Base-by-base conservation (phyloP, 2,329 filamentous ascomycete genomes). In the Mariannaea sp. region DNA sequence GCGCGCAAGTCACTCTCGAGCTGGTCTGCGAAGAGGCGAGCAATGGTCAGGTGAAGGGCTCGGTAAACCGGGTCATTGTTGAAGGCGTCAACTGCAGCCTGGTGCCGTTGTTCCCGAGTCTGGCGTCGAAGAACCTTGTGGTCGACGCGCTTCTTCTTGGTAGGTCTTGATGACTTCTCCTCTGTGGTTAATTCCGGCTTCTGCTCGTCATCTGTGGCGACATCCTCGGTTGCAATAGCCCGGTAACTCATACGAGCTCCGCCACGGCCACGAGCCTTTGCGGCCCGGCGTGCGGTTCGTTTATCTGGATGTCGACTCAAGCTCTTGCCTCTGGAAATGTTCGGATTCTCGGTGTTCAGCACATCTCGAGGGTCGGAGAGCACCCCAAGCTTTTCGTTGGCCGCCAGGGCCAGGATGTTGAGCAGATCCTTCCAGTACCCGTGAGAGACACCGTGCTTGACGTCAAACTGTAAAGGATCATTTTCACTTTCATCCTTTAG, bases 361-460 rank as follows among this genome's bases (percentile, higher is more conserved):
- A 81, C 60, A 1, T 70, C 64, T 1, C 58, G 59, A 2, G 75
- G 76, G 22, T 79, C 59, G 2, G 70, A 69, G 10, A 75, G 62
- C 5, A 71, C 70, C 12, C 72, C 67, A 10, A 85, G 72, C 62
- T 78, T 70, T 17, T 72, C 70, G 44, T 81, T 77, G 19, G 73
- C 78, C 1, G 77, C 75, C 2, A 86, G 71, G 1, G 74, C 78
- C 0, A 85, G 71, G 3, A 85, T 72, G 58, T 85, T 85, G 2
- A 84, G 69, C 3, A 85, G 69, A 61, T 85, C 82, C 58, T 85
- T 85, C 81, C 81, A 86, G 67, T 85, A 85, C 0, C 83, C 81
- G 45, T 85, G 83, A 4, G 83, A 71, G 2, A 81, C 74, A 0
- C 78, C 77, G 30, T 80, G 66, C 39, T 69, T 67, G 13, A 80